Percentiles rank a stretch among this genome's conserved stretches.
phyloP scores from a whole-genome alignment of 768 basidiomycete species.

The Lentinus brumalis region DNA sequence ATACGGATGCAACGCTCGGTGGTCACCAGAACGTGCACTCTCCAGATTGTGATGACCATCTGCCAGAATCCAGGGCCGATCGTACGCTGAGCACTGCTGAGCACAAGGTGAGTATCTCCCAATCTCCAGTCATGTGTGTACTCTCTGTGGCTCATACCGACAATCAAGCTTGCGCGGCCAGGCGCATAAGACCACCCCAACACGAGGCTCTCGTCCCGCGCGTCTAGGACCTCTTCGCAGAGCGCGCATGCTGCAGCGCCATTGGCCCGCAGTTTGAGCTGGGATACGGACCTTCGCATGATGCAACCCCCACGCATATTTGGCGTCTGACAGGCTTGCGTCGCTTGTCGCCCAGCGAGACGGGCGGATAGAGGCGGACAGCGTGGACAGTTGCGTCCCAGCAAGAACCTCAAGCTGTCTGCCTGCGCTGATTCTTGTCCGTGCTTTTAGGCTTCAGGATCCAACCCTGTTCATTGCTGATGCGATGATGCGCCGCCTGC shows the following conservation, averaged over 20 bases:
- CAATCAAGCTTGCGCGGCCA: too few species aligned
- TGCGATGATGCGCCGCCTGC: neutral
- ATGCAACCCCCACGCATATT: too few species aligned
- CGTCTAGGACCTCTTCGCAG: too few species aligned
- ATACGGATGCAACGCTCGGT: neutral
- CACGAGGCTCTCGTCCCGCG: too few species aligned
- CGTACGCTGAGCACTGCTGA: neutral
- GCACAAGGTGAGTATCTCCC: neutral
- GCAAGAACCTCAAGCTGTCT: neutral
- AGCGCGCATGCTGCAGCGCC: too few species aligned
- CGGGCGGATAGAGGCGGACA: neutral
- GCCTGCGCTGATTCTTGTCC: neutral
- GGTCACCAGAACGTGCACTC: neutral
- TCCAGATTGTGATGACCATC: neutral
- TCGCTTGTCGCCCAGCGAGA: neutral
- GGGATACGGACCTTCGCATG: too few species aligned
- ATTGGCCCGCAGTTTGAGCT: too few species aligned
- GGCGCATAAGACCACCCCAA: too few species aligned
- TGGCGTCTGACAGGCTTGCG: neutral
- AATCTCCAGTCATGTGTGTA: too few species aligned
- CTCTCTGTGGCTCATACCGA: too few species aligned
- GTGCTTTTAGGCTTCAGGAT: neutral
- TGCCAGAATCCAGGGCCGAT: neutral
- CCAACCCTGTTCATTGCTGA: neutral
- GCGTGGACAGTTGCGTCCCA: neutral